Evolutionary conservation across 2,329 filamentous ascomycete species (phyloP).

Genomic region (Hypomyces perniciosus): DNA sequence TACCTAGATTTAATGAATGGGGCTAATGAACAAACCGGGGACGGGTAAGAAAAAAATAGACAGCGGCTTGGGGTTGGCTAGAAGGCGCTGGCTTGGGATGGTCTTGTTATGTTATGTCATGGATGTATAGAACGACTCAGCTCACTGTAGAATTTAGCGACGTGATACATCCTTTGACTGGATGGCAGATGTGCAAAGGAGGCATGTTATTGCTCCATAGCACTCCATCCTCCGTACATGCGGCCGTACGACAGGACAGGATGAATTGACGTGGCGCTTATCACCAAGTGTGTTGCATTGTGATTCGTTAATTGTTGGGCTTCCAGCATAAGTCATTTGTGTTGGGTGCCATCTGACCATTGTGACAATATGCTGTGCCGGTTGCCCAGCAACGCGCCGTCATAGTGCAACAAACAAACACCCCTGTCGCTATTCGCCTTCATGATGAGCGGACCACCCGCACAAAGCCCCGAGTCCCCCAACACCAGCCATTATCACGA

Average conservation of each 20-base stretch:
- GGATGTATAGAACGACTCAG: constrained; percentile 20
- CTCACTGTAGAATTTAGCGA: constrained; percentile 16
- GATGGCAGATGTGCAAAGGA: not conserved
- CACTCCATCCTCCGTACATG: not conserved
- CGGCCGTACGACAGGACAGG: not conserved
- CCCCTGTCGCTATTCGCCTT: constrained; percentile 8
- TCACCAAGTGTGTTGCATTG: constrained; percentile 3
- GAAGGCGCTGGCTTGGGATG: constrained; percentile 8
- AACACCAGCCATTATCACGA: constrained; percentile 5
- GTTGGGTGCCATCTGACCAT: not conserved
- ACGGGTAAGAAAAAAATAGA: not conserved
- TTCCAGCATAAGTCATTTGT: not conserved
- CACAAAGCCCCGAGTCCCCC: constrained; percentile 8
- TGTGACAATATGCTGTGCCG: not conserved
- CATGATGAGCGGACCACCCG: constrained; percentile 10
- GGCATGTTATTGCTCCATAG: not conserved
- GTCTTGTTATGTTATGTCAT: constrained; percentile 11
- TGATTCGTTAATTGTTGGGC: constrained; percentile 7
- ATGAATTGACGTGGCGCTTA: constrained; percentile 6
- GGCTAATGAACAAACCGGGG: not conserved
- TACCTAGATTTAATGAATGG: constrained; percentile 4
- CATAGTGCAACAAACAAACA: constrained; percentile 12
- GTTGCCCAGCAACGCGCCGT: constrained; percentile 11
- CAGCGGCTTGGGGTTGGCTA: constrained; percentile 4
- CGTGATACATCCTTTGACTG: constrained; percentile 1